A percentile compares a stretch with the other conserved stretches of the same genome.
These are phyloP conservation scores for Fraxinus floribunda DNA, from an alignment of 305 asterid species.

Conservation along the genomic window DNA sequence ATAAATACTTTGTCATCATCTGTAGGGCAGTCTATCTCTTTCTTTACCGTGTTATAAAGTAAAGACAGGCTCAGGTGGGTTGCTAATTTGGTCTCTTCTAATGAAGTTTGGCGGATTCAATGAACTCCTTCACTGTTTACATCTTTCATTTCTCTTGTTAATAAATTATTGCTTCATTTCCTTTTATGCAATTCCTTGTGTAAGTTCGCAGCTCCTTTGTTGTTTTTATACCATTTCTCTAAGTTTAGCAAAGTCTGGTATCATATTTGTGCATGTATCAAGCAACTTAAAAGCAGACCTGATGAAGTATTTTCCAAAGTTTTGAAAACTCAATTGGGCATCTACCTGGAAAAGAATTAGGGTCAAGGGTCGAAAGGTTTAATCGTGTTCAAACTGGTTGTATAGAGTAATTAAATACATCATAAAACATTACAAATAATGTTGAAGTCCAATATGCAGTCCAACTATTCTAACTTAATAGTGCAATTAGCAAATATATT, in stretches of 20 bases:
- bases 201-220: neutral
- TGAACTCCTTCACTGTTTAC: slow-evolving; percentile 4
- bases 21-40: slow-evolving; percentile 13
- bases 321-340: neutral
- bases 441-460: neutral
- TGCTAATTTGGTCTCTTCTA: neutral
- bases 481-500: neutral
- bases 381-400: neutral
- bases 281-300: neutral
- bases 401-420: neutral
- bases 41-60: neutral
- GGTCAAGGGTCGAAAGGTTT: neutral
- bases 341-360: neutral
- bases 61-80: neutral
- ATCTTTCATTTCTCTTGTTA: slow-evolving; percentile 7
- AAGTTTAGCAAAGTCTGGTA: neutral
- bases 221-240: neutral
- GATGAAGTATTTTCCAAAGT: neutral
- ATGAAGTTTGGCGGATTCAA: slow-evolving; percentile 8
- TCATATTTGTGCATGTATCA: neutral
- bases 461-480: neutral
- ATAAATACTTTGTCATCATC: slow-evolving; percentile 19
- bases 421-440: neutral
- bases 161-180: neutral
- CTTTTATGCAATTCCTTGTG: neutral